Evolutionary conservation across 139 green algal species (phyloP).

Genomic region (Chlamydomonas sp.): DNA sequence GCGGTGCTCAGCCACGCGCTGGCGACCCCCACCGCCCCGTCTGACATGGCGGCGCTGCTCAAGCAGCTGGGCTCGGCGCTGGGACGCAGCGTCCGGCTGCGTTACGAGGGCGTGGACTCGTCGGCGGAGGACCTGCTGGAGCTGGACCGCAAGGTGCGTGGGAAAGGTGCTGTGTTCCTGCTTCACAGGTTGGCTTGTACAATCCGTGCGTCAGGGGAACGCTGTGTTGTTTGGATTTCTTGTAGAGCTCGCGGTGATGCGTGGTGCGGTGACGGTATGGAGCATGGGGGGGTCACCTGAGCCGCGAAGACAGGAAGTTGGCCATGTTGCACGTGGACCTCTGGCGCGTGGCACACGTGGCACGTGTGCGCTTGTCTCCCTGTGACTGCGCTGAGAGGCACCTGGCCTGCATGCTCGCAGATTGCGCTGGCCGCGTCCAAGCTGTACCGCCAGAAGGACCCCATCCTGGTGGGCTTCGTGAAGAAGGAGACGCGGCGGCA

Average conservation of each 20-base stretch:
- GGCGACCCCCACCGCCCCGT: background rate
- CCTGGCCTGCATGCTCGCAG: background rate
- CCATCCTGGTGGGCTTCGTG: slow-evolving; percentile 10
- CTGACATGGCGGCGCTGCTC: slow-evolving; percentile 20
- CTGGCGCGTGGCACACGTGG: too few species aligned
- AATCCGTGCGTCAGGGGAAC: too few species aligned
- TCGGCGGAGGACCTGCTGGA: slow-evolving; percentile 20
- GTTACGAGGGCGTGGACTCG: slow-evolving; percentile 17
- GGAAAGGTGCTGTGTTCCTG: too few species aligned
- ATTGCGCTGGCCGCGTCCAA: slow-evolving; percentile 22
- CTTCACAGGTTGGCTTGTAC: too few species aligned
- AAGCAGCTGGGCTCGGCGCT: slow-evolving; percentile 24
- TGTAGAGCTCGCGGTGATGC: too few species aligned
- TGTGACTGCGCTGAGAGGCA: too few species aligned
- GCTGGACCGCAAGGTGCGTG: slow-evolving; percentile 9
- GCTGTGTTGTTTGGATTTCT: too few species aligned
- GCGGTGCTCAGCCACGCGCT: background rate
- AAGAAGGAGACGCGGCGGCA: slow-evolving; percentile 12
- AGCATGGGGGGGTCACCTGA: too few species aligned
- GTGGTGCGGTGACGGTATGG: too few species aligned
- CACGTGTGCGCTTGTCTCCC: too few species aligned
- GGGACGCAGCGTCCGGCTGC: slow-evolving; percentile 10
- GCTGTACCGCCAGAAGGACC: slow-evolving; percentile 26
- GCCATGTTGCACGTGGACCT: too few species aligned
- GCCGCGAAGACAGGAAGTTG: too few species aligned